Evolutionary conservation across 345 rosid genomes (phyloP).

Genomic region (Lagerstroemia speciosa): DNA sequence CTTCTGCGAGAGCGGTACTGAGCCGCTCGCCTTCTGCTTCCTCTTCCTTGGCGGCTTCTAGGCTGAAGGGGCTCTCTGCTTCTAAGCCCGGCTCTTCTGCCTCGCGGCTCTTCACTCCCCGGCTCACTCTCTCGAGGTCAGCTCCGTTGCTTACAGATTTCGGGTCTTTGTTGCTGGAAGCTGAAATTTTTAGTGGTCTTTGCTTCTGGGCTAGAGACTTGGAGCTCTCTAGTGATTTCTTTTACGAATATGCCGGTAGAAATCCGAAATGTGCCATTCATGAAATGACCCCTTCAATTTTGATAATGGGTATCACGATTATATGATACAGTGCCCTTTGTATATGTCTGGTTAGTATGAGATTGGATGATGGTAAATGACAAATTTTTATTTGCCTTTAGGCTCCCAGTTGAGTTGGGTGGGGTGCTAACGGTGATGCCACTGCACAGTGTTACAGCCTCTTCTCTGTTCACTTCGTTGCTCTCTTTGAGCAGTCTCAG

Average conservation of each 20-base stretch:
- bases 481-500: conserved; percentile 53
- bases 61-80: conserved; percentile 33
- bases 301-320: neutral
- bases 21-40: conserved; percentile 27
- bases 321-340: neutral
- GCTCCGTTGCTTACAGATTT: neutral
- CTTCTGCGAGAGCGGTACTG: conserved; percentile 20
- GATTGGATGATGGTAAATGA: neutral
- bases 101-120: conserved; percentile 13
- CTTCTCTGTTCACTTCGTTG: conserved; percentile 84
- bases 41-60: conserved; percentile 26
- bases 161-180: neutral
- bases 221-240: too few species aligned
- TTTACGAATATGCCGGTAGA: neutral
- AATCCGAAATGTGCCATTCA: neutral
- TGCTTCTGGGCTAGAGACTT: too few species aligned
- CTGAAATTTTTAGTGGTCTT: too few species aligned
- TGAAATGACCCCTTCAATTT: neutral
- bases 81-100: conserved; percentile 22
- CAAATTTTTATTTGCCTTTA: conserved; percentile 13
- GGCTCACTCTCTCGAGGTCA: conserved; percentile 42
- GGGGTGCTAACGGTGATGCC: conserved; percentile 72
- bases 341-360: neutral
- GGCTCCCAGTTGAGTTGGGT: conserved; percentile 72
- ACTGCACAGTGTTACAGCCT: conserved; percentile 75